Evolutionary conservation across 768 basidiomycete genomes (phyloP).

Genomic region (Wakefieldia striispora): DNA sequence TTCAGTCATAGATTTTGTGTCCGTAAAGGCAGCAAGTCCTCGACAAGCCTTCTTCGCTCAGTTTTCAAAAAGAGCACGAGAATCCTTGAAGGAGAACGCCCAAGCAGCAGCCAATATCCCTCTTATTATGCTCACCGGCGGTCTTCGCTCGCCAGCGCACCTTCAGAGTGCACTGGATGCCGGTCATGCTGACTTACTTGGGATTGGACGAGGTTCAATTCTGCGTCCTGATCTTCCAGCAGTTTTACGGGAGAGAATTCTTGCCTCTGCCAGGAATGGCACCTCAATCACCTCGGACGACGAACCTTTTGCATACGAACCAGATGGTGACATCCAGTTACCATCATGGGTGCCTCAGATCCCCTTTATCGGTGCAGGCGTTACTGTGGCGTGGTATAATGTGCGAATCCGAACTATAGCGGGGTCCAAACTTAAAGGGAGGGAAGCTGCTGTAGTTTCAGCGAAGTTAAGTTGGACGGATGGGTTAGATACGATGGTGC

Average conservation of each 20-base stretch:
- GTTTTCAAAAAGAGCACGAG: constrained; percentile 59
- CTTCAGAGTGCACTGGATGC: constrained; percentile 52
- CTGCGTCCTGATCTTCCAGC: constrained; percentile 59
- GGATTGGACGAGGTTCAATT: constrained; percentile 69
- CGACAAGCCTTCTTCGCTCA: constrained; percentile 74
- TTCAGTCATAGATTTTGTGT: constrained; percentile 44
- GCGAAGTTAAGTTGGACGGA: constrained; percentile 17
- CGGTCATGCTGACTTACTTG: constrained; percentile 69
- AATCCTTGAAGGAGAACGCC: constrained; percentile 38
- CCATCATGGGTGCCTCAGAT: constrained; percentile 42
- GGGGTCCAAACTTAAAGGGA: constrained; percentile 5
- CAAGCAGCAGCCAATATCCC: constrained; percentile 38
- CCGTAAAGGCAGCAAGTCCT: constrained; percentile 15
- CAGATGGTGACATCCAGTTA: constrained; percentile 23
- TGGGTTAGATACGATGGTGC: constrained; percentile 37
- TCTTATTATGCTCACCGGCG: constrained; percentile 78
- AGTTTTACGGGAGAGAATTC: constrained; percentile 27
- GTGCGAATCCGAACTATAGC: constrained; percentile 56
- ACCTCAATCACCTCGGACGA: constrained; percentile 20
- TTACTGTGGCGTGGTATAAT: constrained; percentile 64
- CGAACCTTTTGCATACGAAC: constrained; percentile 40
- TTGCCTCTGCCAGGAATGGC: neutral
- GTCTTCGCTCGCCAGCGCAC: constrained; percentile 59
- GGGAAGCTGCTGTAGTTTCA: constrained; percentile 13
- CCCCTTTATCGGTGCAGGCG: constrained; percentile 63